Conservation (phyloP, 2,329 filamentous ascomycete species). For the Phyllosticta ampelicida region DNA sequence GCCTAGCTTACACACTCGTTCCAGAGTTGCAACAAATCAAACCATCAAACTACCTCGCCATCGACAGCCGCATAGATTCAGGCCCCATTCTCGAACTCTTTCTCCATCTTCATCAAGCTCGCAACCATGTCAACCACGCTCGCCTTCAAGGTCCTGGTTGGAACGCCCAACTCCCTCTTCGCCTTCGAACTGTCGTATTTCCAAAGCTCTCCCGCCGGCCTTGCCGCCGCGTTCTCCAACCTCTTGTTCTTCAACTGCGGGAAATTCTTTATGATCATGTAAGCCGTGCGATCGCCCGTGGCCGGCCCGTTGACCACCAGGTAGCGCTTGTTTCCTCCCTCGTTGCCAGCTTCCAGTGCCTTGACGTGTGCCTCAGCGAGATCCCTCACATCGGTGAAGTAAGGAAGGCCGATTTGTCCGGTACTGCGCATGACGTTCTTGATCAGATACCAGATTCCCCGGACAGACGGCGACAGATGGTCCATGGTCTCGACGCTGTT, state of each 20-base stretch:
- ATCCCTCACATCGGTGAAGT: slow-evolving; percentile 40
- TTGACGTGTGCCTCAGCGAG: slow-evolving; percentile 36
- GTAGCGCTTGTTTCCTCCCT: slow-evolving; percentile 8
- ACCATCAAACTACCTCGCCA: no score
- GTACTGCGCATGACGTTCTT: neutral
- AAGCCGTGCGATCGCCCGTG: neutral
- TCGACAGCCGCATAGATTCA: no score
- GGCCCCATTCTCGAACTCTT: neutral
- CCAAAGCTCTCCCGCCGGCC: slow-evolving; percentile 27
- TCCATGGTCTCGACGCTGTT: slow-evolving; percentile 1
- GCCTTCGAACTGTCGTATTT: slow-evolving; percentile 33
- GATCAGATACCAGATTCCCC: slow-evolving; percentile 3
- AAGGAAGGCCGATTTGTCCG: slow-evolving; percentile 22
- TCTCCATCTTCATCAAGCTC: slow-evolving; percentile 18
- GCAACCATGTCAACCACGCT: slow-evolving; percentile 28
- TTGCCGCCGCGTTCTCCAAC: slow-evolving; percentile 15
- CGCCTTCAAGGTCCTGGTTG: slow-evolving; percentile 27
- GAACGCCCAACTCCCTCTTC: slow-evolving; percentile 30
- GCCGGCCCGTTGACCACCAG: neutral
- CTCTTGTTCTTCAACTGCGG: slow-evolving; percentile 25
- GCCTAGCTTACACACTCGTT: no score
- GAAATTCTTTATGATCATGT: slow-evolving; percentile 23
- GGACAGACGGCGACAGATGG: slow-evolving; percentile 1
- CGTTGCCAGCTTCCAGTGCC: slow-evolving; percentile 25
- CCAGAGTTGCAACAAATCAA: no score